Evolutionary conservation across 441 rosid genomes (phyloP), one percentile per base, ranked within the genome.

Genomic region (Arabidopsis hybrid): DNA sequence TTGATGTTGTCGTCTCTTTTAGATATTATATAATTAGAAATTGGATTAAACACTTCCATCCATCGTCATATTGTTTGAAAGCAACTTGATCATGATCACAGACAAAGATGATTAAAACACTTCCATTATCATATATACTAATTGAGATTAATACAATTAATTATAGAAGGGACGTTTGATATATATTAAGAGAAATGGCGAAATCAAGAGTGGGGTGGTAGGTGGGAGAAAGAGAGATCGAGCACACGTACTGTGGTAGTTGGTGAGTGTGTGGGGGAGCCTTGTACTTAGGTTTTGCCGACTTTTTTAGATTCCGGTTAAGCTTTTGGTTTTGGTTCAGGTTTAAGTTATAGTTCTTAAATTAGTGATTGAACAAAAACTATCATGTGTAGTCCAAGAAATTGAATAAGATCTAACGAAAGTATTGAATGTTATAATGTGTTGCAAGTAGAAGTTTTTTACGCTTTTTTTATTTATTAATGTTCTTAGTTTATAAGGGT

Each of bases 161-260:
- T 39, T 5, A 42, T 1, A 53, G 56, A 69, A 76, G 2, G 58
- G 17, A 21, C 26, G 26, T 26, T 38, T 45, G 31, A n/a, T n/a
- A n/a, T n/a, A 62, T 47, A 62, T 49, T 14, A 69, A 69, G 65
- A 69, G 60, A 67, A 60, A 53, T 75, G 63, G 72, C 31, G 34
- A 75, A 75, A 68, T 75, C 51, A 62, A 32, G 75, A 69, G 75
- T 76, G 75, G 79, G 59, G 53, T 76, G 79, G 71, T 76, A 63
- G 79, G 79, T 76, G 55, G 36, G 70, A 61, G 69, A 75, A 75
- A 75, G 69, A 53, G 65, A 75, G 69, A 61, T 69, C 17, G 34
- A 75, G 59, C 64, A 36, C 34, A n/a, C n/a, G n/a, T n/a, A 45
- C 32, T 46, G 53, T 63, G 16, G 67, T 60, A 60, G 69, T 69